phyloP scores from a whole-genome alignment of 2,329 filamentous ascomycete species.

The Daldinia eschscholtzii region DNA sequence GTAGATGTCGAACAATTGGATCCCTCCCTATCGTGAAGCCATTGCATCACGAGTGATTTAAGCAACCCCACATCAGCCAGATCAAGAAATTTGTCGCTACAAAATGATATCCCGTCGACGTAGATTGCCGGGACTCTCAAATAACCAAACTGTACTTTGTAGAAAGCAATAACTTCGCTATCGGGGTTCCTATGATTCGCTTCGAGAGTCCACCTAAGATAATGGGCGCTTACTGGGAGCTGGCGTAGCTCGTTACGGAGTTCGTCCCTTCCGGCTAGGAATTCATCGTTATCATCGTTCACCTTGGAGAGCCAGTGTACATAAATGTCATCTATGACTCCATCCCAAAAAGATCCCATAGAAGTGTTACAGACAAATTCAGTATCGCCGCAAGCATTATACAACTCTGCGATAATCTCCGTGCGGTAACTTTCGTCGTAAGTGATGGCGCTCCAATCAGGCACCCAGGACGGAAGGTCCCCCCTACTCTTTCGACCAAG shows the following conservation, averaged over 20 bases:
- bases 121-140: not conserved
- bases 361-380: conserved; percentile 1
- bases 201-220: not conserved
- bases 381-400: conserved; percentile 1
- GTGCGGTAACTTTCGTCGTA: not conserved
- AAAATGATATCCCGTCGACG: not conserved
- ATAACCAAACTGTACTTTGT: not conserved
- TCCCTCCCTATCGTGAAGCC: not conserved
- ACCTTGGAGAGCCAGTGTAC: too few relatives aligned
- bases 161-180: not conserved
- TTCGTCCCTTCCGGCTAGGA: not conserved
- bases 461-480: not conserved
- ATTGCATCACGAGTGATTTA: not conserved
- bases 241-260: not conserved
- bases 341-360: not conserved
- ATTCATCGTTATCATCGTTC: not conserved
- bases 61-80: not conserved
- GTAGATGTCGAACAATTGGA: too few relatives aligned
- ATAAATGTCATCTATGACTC: not conserved
- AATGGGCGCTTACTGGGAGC: not conserved
- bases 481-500: not conserved
- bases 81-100: not conserved
- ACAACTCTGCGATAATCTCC: not conserved
- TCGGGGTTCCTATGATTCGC: not conserved
- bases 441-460: conserved; percentile 7